These are phyloP conservation scores for Xylariaceae sp. DNA, from an alignment of 2,329 filamentous ascomycete genomes.

Conservation along the genomic window DNA sequence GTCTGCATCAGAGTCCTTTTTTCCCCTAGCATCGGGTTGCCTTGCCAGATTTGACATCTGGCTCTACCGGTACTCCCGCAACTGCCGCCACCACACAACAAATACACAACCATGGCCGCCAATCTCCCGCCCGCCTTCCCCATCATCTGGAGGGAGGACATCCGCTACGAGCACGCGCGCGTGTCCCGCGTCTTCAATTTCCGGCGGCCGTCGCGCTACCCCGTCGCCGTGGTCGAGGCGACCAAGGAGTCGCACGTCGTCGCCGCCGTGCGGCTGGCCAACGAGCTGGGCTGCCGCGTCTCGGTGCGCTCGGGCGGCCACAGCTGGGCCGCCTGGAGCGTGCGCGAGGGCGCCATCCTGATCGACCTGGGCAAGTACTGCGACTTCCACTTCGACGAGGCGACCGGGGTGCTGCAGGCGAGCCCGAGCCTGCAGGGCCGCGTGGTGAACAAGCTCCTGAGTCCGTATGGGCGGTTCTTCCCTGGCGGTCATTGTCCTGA, in stretches of 20 bases:
- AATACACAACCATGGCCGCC: too few relatives aligned
- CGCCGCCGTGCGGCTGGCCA: conserved; percentile 35
- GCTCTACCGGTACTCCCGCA: too few relatives aligned
- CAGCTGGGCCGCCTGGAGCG: conserved; percentile 45
- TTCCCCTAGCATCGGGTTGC: too few relatives aligned
- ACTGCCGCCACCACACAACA: too few relatives aligned
- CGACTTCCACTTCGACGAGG: too few relatives aligned
- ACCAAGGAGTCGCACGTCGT: conserved; percentile 32
- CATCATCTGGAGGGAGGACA: too few relatives aligned
- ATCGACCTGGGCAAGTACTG: conserved; percentile 32
- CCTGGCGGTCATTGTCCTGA: conserved; percentile 52
- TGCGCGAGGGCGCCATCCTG: conserved; percentile 41
- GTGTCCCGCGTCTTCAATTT: conserved; percentile 45
- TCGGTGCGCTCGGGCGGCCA: conserved; percentile 47
- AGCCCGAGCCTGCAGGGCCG: conserved; percentile 42
- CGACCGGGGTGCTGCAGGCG: conserved; percentile 41
- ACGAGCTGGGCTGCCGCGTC: conserved; percentile 28
- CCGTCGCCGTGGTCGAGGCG: conserved; percentile 38
- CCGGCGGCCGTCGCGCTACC: conserved; percentile 27
- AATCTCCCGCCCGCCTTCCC: too few relatives aligned
- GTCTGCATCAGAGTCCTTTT: too few relatives aligned
- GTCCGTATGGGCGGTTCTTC: conserved; percentile 39
- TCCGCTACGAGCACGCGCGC: too few relatives aligned
- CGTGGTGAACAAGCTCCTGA: conserved; percentile 37
- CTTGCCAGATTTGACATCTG: too few relatives aligned